Evolutionary conservation across 371 early-diverging fungal genomes (phyloP), one percentile per base, ranked within the genome.

Genomic region (Mortierella sp.): DNA sequence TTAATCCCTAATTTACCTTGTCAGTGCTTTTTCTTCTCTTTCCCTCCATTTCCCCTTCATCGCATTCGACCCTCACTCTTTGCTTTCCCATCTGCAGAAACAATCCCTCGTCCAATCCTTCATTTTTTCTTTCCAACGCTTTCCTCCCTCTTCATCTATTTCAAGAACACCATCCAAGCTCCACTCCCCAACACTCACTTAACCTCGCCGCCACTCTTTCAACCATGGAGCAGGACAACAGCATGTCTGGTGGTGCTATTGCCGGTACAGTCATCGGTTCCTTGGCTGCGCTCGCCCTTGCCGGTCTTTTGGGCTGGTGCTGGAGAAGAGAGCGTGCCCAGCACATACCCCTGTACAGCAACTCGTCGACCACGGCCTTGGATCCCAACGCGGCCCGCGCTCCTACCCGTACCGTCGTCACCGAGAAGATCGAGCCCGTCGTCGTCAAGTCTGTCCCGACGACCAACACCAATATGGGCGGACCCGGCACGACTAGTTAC

Each of bases 361-460:
- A 29, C 31, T 24, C 47, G 13, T 39, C 41, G 8, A 13, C 55
- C 29, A 19, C 34, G 63, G 29, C 9, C 6, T 10, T 41, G 2
- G 55, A 55, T 13, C 10, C 34, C 55, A 31, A 55, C 7, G 63
- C 65, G 14, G 29, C 8, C 48, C 74, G 70, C 26, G 76, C 70
- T 11, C 83, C 78, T n/a, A 66, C 70, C 39, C 83, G 79, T 31
- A 79, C 83, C 2, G 79, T 83, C 11, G 76, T 83, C 14, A 78
- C 83, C 4, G 83, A 83, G 71, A 83, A 83, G 73, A 73, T 83
- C 47, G 83, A 83, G 64, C 79, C 83, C 22, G 78, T 82, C 9
- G 82, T 82, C 39, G 83, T 82, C 71, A 77, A 64, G 69, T 63
- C 82, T n/a, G 70, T 45, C 26, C 70, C 70, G 2, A 41, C 55